These are phyloP conservation scores for Blastobotrys raffinosifermentans DNA, from an alignment of 1,139 yeast species.

Conservation along the genomic window DNA sequence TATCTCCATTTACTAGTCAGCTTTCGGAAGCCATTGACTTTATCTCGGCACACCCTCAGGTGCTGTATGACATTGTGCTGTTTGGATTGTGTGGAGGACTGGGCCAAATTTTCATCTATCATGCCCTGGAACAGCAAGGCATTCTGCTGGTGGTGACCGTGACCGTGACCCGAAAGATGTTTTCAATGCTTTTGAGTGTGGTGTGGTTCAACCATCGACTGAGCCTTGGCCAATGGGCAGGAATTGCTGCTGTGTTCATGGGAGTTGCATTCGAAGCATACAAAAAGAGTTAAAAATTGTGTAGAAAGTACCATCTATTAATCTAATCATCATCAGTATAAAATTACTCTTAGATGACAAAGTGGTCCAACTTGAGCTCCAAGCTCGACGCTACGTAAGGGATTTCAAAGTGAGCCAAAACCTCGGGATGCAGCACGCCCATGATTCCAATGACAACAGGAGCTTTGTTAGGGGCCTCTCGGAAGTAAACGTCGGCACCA, in stretches of 20 bases:
- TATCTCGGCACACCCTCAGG: constrained; percentile 43
- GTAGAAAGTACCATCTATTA: no score
- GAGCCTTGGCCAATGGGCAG: constrained; percentile 62
- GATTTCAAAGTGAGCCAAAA: constrained; percentile 75
- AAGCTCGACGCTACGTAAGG: constrained; percentile 85
- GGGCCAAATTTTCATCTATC: constrained; percentile 88
- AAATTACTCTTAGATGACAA: constrained; percentile 13
- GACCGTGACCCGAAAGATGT: constrained; percentile 93
- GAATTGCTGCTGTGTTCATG: constrained; percentile 71
- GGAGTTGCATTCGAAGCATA: constrained; percentile 71
- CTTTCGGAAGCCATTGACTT: constrained; percentile 45
- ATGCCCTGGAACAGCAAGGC: constrained; percentile 77
- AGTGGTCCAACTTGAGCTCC: constrained; percentile 72
- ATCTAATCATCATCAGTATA: not conserved
- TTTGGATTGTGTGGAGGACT: constrained; percentile 81
- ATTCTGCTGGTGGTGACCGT: constrained; percentile 83
- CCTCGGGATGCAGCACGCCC: constrained; percentile 96
- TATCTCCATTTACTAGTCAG: constrained; percentile 43
- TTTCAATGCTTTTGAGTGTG: constrained; percentile 88
- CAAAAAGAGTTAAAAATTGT: constrained; percentile 9
- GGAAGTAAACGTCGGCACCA: constrained; percentile 81
- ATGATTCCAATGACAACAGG: constrained; percentile 58
- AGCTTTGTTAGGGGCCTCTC: constrained; percentile 44
- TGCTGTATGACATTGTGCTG: constrained; percentile 51
- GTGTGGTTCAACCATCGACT: constrained; percentile 75